A percentile compares a stretch with the other conserved stretches of the same genome.
Conservation (phyloP, 257 asterid species). For the Primulina tabacum region DNA sequence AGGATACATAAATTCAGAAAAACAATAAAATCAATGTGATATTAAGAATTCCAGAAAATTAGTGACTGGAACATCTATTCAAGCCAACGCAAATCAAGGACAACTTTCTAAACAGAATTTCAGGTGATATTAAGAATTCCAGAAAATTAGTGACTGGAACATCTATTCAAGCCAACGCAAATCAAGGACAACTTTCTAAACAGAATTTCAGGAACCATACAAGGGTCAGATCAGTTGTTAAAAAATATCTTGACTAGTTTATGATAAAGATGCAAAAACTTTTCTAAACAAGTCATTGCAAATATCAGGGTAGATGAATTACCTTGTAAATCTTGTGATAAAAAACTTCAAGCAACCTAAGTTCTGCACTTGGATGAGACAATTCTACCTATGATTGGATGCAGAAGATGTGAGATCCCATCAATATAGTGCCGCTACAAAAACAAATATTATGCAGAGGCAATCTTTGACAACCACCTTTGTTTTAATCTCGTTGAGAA, state of each 20-base stretch:
- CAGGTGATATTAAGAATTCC: conserved; percentile 6
- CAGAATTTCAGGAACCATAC: conserved; percentile 18
- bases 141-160: conserved; percentile 5
- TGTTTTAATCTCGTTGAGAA: conserved; percentile 86
- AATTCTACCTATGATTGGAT: conserved; percentile 47
- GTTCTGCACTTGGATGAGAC: conserved; percentile 66
- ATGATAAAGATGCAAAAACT: conserved; percentile 9
- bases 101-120: too few species aligned
- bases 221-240: conserved; percentile 14
- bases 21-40: conserved; percentile 2
- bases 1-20: conserved; percentile 8
- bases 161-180: conserved; percentile 7
- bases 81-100: conserved; percentile 11
- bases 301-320: conserved; percentile 21
- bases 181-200: conserved; percentile 10
- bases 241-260: neutral
- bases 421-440: conserved; percentile 18
- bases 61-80: conserved; percentile 11
- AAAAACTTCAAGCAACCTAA: conserved; percentile 66
- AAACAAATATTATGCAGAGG: neutral
- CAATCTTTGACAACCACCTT: conserved; percentile 44
- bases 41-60: conserved; percentile 1
- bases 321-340: conserved; percentile 70
- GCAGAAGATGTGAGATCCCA: conserved; percentile 23
- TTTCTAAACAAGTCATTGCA: conserved; percentile 11